Percentiles rank a stretch among this genome's conserved stretches.
Evolutionary conservation across 345 rosid species (phyloP).

Genomic region (Moricandia moricandioides): DNA sequence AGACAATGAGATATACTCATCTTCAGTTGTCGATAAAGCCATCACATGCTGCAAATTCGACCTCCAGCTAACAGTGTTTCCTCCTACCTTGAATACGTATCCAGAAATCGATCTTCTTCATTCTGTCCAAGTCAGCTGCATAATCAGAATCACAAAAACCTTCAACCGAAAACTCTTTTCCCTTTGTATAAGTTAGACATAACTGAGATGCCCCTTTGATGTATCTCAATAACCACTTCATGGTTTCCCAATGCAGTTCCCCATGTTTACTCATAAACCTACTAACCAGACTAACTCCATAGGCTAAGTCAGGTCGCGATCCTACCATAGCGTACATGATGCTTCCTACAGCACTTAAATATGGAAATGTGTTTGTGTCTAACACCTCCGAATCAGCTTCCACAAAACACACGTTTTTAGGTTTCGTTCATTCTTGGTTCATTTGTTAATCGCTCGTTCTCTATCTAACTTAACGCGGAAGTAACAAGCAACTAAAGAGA

Average conservation of each 20-base stretch:
- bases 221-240: not conserved
- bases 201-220: not conserved
- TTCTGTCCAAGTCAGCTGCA: not conserved
- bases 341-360: not conserved
- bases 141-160: not conserved
- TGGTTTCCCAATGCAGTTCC: not conserved
- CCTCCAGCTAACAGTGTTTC: not conserved
- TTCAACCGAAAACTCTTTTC: no score
- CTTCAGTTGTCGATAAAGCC: not conserved
- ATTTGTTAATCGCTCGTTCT: no score
- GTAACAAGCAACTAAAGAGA: no score
- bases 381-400: not conserved
- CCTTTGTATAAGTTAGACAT: not conserved
- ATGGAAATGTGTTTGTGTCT: not conserved
- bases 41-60: not conserved
- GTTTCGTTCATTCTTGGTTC: no score
- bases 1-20: no score
- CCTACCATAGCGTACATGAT: not conserved
- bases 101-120: not conserved
- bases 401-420: not conserved
- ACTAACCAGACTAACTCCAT: not conserved
- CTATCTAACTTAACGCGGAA: no score
- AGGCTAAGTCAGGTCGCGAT: not conserved
- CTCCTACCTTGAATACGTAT: not conserved
- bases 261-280: not conserved